Percentiles rank a stretch among this genome's conserved stretches.
phyloP scores from a whole-genome alignment of 345 rosid species.

The Eucalyptus urophylla region DNA sequence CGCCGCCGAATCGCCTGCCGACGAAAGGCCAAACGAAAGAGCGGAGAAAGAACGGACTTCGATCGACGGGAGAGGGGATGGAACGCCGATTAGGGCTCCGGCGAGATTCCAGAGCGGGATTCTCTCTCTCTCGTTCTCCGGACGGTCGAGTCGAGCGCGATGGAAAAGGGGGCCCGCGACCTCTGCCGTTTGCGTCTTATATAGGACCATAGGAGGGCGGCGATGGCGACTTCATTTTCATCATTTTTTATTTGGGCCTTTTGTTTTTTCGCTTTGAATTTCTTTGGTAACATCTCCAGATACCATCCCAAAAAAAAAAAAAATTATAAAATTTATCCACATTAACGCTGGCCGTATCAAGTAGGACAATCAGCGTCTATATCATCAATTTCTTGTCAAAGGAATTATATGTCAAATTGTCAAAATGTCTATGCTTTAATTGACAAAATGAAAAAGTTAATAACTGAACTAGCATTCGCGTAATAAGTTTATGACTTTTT shows the following conservation, averaged over 20 bases:
- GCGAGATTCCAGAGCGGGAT: neutral
- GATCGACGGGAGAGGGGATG: neutral
- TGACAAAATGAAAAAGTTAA: too few relatives aligned
- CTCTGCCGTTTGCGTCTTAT: neutral
- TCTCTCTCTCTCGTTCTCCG: neutral
- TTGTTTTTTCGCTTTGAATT: neutral
- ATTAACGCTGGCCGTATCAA: fast-evolving
- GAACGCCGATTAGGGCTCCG: neutral
- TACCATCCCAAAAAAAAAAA: neutral
- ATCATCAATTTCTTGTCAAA: fast-evolving
- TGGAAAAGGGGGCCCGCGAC: neutral
- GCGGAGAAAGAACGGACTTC: neutral
- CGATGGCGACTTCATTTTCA: neutral
- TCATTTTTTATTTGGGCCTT: neutral
- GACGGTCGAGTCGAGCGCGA: neutral
- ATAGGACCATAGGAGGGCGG: neutral
- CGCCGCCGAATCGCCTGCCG: neutral
- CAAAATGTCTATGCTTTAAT: too few relatives aligned
- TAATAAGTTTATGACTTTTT: neutral
- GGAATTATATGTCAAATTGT: neutral
- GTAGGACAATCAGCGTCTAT: fast-evolving
- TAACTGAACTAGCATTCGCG: fast-evolving
- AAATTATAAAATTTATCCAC: neutral
- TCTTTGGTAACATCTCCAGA: neutral
- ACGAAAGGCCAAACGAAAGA: neutral